phyloP scores from a whole-genome alignment of 1,284 basidiomycete species.

The Entoloma clypeatum region DNA sequence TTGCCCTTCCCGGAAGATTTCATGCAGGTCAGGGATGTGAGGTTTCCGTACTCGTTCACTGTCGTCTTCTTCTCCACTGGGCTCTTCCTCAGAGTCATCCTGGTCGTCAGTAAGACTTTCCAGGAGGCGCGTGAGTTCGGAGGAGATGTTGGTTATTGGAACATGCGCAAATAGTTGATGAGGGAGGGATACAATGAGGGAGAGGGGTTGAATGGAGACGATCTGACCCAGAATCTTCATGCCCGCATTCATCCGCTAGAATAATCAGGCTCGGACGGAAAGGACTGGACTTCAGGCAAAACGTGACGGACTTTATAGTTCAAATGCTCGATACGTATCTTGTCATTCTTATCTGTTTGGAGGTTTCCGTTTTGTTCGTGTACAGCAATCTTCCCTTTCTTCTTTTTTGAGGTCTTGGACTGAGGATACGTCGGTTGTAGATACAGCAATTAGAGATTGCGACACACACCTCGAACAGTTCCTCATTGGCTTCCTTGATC shows the following conservation, averaged over 20 bases:
- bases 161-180: conserved; percentile 94
- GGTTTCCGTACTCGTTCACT: conserved; percentile 36
- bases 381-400: conserved; percentile 47
- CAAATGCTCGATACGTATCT: conserved; percentile 81
- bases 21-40: conserved; percentile 61
- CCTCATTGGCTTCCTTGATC: conserved; percentile 77
- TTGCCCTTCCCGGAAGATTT: conserved; percentile 83
- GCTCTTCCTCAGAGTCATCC: conserved; percentile 49
- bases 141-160: conserved; percentile 93
- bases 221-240: conserved; percentile 89
- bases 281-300: background rate
- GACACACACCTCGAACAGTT: conserved; percentile 61
- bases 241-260: conserved; percentile 76
- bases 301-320: conserved; percentile 78
- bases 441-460: conserved; percentile 4
- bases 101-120: no score
- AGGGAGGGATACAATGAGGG: conserved; percentile 89
- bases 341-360: conserved; percentile 40
- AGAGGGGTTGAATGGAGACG: conserved; percentile 84
- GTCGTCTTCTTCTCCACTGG: conserved; percentile 44
- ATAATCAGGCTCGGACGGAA: background rate
- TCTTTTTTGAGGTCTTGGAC: conserved; percentile 44
- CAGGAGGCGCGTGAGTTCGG: conserved; percentile 71
- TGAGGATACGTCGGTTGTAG: conserved; percentile 26
- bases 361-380: conserved; percentile 26